Base-by-base conservation (phyloP, 257 asterid species). In the Handroanthus guayacan region DNA sequence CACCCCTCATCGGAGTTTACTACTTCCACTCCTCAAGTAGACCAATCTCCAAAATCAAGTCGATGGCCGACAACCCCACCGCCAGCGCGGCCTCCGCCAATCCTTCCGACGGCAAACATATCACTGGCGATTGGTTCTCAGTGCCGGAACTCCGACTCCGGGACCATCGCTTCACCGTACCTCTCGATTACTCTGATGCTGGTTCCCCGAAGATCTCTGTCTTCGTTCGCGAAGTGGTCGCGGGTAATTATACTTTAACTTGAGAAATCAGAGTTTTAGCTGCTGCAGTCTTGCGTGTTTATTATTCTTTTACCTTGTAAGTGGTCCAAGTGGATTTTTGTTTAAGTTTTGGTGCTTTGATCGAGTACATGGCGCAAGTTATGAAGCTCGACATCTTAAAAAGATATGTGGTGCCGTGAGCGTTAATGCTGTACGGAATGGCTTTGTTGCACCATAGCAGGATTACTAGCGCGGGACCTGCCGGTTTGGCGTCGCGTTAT, bases 111-210 rank as follows among this genome's bases (percentile, higher is more conserved):
- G 80, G 73, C 14, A 82, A 82, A 6, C 92, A 88, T 86, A 71
- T 78, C 48, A 62, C 81, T 61, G 82, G 91, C 62, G 72, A 71
- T 11, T 94, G 98, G 98, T 94, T 77, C 83, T 91, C 96, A 10
- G 93, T 87, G 65, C 98, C 97, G 82, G 98, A 92, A 36, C 92
- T 94, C 82, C 95, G 96, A 8, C 89, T 94, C 50, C 89, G 98
- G 6, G 90, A 94, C 86, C 97, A 94, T 78, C 80, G 85, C 17
- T 94, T 94, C 89, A 85, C 85, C 55, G 90, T 89, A n/a, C 97
- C 98, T 36, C 96, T 94, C 43, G 94, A 92, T 67, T 84, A 91
- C 79, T 86, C 98, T 67, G 77, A 63, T 16, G 13, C 55, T 52
- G 37, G 83, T 63, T 80, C 90, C 4, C 78, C 92, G 13, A 87